Base-by-base conservation (phyloP, 2,329 filamentous ascomycete species). In the Tolypocladium tropicale region DNA sequence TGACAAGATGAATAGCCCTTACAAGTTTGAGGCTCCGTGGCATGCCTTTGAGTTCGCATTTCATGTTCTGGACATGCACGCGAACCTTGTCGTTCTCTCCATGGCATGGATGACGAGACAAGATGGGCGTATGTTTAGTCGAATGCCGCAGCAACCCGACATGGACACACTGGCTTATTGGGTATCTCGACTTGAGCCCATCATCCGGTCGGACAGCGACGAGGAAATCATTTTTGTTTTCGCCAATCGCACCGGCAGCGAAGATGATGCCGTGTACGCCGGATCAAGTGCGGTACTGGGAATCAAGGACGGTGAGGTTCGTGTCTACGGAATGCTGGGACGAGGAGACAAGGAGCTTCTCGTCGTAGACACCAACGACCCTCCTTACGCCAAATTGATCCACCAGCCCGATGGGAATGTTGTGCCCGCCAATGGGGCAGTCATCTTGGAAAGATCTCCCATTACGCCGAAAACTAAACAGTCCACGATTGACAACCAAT, bases 91-190 rank as follows among this genome's bases (percentile, higher is more conserved):
- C 2, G 81, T 91, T 36, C 62, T 93, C 0, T 83, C 81, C 4
- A 92, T 92, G 89, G 88, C 89, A 0, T 93, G 88, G 89, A 74
- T 89, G 34, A 90, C 87, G 2, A 74, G 68, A 55, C 82, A 76
- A 58, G 78, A 75, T 63, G 76, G 69, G 1, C 74, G 63, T 21
- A 56, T 57, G 9, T 83, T 74, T 65, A 82, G 64, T 57, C 75
- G 62, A 32, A 73, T 60, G 60, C 81, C 80, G 0, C 66, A 77
- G 1, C 80, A 84, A 53, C 86, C 88, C 0, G 88, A 92, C 60
- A 78, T 88, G 71, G 82, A 89, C 28, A 90, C 88, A 0, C 66
- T 93, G 10, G 80, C 81, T 0, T 93, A 93, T 63, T 93, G 89
- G 89, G 74, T 90, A 0, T 79, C 82, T 21, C 78, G 89, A 0